phyloP scores from a whole-genome alignment of 306 rosid species.

The Prinsepia uniflora region DNA sequence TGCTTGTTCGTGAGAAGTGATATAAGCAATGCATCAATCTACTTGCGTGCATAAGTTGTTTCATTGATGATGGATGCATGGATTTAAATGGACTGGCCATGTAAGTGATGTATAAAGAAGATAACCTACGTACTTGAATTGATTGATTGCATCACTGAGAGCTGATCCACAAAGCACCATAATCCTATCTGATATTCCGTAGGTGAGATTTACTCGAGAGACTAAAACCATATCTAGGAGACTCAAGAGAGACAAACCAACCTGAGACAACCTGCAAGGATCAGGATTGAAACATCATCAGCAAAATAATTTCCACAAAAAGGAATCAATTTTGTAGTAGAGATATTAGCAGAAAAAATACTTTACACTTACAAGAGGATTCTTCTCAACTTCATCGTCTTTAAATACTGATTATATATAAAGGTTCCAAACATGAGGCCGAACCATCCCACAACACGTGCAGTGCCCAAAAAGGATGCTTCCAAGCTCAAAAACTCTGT shows the following conservation, averaged over 20 bases:
- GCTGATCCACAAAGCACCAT: constrained; percentile 78
- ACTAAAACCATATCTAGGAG: constrained; percentile 55
- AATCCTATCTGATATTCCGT: constrained; percentile 55
- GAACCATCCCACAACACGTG: constrained; percentile 69
- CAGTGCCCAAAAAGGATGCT: constrained; percentile 73
- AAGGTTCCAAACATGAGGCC: constrained; percentile 84
- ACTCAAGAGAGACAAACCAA: constrained; percentile 56
- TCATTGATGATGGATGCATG: neutral
- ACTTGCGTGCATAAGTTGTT: neutral
- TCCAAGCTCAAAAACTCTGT: constrained; percentile 69
- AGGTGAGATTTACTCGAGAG: constrained; percentile 49
- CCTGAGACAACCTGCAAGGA: constrained; percentile 56
- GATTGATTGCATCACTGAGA: constrained; percentile 68
- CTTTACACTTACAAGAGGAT: constrained; percentile 62
- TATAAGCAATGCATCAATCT: neutral
- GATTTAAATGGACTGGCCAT: neutral
- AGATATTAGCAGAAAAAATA: neutral
- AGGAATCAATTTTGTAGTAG: neutral
- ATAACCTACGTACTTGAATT: constrained; percentile 56
- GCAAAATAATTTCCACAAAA: neutral
- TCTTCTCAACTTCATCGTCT: constrained; percentile 62
- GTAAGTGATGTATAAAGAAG: neutral
- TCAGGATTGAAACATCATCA: constrained; percentile 24
- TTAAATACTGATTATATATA: constrained; percentile 52
- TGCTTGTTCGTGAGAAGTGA: neutral